Base-by-base conservation (phyloP, 495 filamentous ascomycete genomes). In the Penicillium pancosmium region DNA sequence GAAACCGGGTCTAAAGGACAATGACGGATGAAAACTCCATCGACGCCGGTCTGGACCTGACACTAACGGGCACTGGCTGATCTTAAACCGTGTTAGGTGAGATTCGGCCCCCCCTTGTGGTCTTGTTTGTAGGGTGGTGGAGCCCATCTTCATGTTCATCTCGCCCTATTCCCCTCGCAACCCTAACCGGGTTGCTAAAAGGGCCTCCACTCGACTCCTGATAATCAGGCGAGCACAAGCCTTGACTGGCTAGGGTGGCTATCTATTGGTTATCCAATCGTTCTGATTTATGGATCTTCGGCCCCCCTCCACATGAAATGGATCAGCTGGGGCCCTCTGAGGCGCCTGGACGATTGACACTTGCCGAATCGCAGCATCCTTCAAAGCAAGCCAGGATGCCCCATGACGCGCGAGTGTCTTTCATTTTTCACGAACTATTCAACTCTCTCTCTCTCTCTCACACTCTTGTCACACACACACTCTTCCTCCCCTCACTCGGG, bases 201-300 rank as follows among this genome's bases (percentile, higher is more conserved):
- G 41, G 41, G 8, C 23, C 46, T 48, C 46, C 46, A 48, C 46
- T 27, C 8, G 46, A 19, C 46, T 48, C 46, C 46, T 48, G 46
- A 48, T 44, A 44, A 44, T 44, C 41, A 44, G 41, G 41, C 41
- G 16, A 44, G 16, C 41, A 16, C 2, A 38, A 38, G 36, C 16
- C n/a, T n/a, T 44, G n/a, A 44, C 41, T 44, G 41, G 41, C 41
- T 44, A 31, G 27, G 27, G 27, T 31, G 27, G 8, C 27, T 16
- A 16, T 19, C 41, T 18, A 44, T 44, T 9, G n/a, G 41, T n/a
- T 44, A 44, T 18, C 41, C 41, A 19, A 44, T 44, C 41, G n/a
- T n/a, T n/a, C 16, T 44, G 41, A 44, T 44, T 19, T 44, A 44
- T 44, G 41, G 41, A 44, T 44, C 41, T 4, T 44, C 16, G 41